Base-by-base conservation (phyloP, 148 eudicot species). In the Rhododendron ovatum region DNA sequence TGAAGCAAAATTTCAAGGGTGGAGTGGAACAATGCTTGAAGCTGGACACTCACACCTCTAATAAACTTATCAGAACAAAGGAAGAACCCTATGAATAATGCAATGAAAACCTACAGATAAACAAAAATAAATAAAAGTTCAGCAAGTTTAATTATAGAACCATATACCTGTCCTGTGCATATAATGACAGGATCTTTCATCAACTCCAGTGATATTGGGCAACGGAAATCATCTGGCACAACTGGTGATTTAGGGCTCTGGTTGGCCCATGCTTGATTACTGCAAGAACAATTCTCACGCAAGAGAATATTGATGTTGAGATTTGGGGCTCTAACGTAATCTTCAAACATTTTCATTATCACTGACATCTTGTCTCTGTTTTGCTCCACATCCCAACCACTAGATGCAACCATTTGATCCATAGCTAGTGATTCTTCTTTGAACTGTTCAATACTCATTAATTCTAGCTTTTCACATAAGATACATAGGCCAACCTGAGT, bases 131-230 rank as follows among this genome's bases (percentile, higher is more conserved):
- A 53, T 51, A 81, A 55, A 4, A 39, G 26, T 81, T 55, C 61
- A 39, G 47, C 83, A 51, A 30, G 45, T 51, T 81, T 22, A 10
- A 26, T 35, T 57, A 20, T 20, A 59, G 84, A 59, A 8, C 28
- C 73, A 48, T 59, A 5, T 73, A 84, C 86, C 86, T 84, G 86
- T 33, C 86, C 81, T 22, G 86, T 84, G 47, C 50, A 73, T 33
- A 84, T 39, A 35, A 75, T 84, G 48, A 84, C 86, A 22, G 86
- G 86, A 73, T 84, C 81, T 37, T 75, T 84, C 86, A 84, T 84
- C 48, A 84, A 75, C 81, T 84, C 80, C 22, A 84, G 86, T 22
- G 86, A 75, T 75, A 84, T 84, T 20, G 86, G 86, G 67, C 86
- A 75, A 14, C 86, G 80, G 67, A 84, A 84, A 75, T 84, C 86